Evolutionary conservation across 805 yeast genomes (phyloP).

Genomic region (Spathaspora arborariae): DNA sequence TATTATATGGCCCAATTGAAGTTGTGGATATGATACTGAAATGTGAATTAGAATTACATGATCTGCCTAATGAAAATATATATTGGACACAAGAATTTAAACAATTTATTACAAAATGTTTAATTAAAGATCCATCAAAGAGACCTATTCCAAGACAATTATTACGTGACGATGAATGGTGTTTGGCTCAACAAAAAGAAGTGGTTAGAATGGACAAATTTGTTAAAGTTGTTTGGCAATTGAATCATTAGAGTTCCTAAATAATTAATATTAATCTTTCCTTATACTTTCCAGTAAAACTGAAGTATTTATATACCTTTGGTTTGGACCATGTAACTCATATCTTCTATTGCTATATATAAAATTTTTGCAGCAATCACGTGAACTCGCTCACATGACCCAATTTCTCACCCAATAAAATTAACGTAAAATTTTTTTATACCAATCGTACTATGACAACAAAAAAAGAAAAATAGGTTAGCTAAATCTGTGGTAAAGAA

Average conservation of each 20-base stretch:
- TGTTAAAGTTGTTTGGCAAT: constrained; percentile 67
- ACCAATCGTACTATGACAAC: background rate
- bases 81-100: constrained; percentile 81
- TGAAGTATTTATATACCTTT: background rate
- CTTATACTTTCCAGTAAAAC: too few species aligned
- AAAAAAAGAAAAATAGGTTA: background rate
- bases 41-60: constrained; percentile 74
- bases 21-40: constrained; percentile 76
- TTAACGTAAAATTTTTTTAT: constrained; percentile 1
- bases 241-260: constrained; percentile 5
- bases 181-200: constrained; percentile 67
- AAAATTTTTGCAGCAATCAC: background rate
- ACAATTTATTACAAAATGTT: constrained; percentile 74
- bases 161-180: constrained; percentile 86
- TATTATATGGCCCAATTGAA: constrained; percentile 67
- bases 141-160: constrained; percentile 93
- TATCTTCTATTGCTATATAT: too few species aligned
- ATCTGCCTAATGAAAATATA: constrained; percentile 72
- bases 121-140: constrained; percentile 72
- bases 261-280: background rate
- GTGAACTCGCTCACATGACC: background rate
- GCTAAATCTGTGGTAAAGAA: background rate
- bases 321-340: too few species aligned
- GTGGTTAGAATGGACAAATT: constrained; percentile 83
- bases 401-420: constrained; percentile 1